Evolutionary conservation across 2,329 filamentous ascomycete species (phyloP).

Genomic region (Purpureocillium takamizusanense): DNA sequence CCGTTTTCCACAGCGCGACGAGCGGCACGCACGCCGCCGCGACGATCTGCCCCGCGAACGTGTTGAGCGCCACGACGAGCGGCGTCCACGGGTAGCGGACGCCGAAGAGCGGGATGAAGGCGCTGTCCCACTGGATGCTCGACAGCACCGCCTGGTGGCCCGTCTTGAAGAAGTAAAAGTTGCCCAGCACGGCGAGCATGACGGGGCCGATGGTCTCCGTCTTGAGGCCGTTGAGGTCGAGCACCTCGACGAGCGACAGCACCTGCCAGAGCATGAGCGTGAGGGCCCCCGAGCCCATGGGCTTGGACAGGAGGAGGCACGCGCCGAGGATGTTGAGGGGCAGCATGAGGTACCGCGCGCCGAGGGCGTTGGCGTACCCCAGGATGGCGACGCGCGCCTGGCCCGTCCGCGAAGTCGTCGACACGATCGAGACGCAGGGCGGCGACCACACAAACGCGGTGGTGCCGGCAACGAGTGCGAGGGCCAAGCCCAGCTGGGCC

Average conservation of each 20-base stretch:
- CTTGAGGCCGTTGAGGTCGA: constrained; percentile 52
- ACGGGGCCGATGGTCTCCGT: constrained; percentile 72
- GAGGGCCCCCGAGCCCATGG: constrained; percentile 83
- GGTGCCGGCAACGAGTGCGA: constrained; percentile 76
- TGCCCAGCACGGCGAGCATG: constrained; percentile 78
- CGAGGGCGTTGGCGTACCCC: constrained; percentile 89
- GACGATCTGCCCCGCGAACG: constrained; percentile 81
- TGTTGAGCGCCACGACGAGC: constrained; percentile 73
- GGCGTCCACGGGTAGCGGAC: constrained; percentile 88
- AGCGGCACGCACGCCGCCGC: constrained; percentile 73
- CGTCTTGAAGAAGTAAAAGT: constrained; percentile 95
- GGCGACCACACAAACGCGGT: constrained; percentile 80
- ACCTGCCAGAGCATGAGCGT: constrained; percentile 82
- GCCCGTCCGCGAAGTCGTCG: constrained; percentile 32
- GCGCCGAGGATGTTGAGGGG: constrained; percentile 69
- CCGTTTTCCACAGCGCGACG: constrained; percentile 80
- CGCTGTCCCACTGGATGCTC: constrained; percentile 91
- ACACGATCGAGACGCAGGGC: constrained; percentile 68
- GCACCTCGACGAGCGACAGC: constrained; percentile 61
- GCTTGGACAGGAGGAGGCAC: constrained; percentile 77
- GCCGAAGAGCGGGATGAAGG: constrained; percentile 78
- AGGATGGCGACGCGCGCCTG: constrained; percentile 64
- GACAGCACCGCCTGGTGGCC: constrained; percentile 85
- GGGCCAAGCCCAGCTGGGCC: constrained; percentile 70
- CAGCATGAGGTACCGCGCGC: constrained; percentile 79